Evolutionary conservation across 768 basidiomycete species (phyloP).

Genomic region (Leucogyrophana mollusca): DNA sequence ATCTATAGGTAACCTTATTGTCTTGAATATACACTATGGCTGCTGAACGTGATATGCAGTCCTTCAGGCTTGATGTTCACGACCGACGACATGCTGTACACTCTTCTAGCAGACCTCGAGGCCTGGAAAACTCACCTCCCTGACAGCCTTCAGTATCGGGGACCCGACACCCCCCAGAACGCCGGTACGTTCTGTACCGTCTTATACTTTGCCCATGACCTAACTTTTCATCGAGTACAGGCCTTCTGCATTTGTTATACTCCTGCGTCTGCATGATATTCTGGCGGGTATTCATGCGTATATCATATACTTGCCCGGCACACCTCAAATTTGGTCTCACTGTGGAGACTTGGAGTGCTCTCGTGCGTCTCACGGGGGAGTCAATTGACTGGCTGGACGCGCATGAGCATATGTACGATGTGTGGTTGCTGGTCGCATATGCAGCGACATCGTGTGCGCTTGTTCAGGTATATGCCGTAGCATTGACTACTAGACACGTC

Average conservation of each 20-base stretch:
- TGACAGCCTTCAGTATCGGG: slow-evolving; percentile 73
- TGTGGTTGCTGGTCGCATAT: slow-evolving; percentile 86
- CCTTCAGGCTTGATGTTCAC: slow-evolving; percentile 86
- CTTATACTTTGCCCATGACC: background rate
- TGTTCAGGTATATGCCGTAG: slow-evolving; percentile 65
- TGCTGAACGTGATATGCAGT: slow-evolving; percentile 42
- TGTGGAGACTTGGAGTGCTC: slow-evolving; percentile 73
- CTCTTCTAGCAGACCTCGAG: slow-evolving; percentile 63
- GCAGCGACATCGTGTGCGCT: slow-evolving; percentile 86
- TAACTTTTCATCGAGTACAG: slow-evolving; percentile 34
- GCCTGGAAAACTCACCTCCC: slow-evolving; percentile 81
- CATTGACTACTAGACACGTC: background rate
- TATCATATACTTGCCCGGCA: slow-evolving; percentile 87
- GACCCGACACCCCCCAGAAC: slow-evolving; percentile 59
- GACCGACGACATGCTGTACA: slow-evolving; percentile 74
- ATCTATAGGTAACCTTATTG: slow-evolving; percentile 70
- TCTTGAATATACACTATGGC: slow-evolving; percentile 5
- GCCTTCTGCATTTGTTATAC: slow-evolving; percentile 85
- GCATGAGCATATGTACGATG: slow-evolving; percentile 79
- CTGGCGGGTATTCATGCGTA: slow-evolving; percentile 98
- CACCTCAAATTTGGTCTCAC: slow-evolving; percentile 87
- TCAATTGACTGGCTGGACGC: slow-evolving; percentile 88
- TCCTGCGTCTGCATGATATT: slow-evolving; percentile 94
- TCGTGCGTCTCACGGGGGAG: slow-evolving; percentile 73
- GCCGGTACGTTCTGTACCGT: slow-evolving; percentile 52